Percentiles rank a stretch among this genome's conserved stretches.
Evolutionary conservation across 2,329 filamentous ascomycete genomes (phyloP).

Genomic region (Claviceps maximensis): DNA sequence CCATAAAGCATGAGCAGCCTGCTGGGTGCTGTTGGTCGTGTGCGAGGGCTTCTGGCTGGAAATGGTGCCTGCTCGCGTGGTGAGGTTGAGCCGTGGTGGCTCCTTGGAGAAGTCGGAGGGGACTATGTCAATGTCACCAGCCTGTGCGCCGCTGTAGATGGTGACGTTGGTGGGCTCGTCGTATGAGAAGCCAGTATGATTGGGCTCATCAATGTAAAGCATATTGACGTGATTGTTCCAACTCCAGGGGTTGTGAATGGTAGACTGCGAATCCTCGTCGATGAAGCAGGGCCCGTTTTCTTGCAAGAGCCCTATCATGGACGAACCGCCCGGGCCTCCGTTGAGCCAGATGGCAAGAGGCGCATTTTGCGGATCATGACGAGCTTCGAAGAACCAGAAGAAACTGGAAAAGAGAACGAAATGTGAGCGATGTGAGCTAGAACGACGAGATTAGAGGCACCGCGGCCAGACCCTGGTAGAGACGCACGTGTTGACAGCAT

Average conservation of each 20-base stretch:
- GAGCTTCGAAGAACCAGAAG: constrained; percentile 38
- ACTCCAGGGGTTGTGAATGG: constrained; percentile 44
- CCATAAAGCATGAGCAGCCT: constrained; percentile 46
- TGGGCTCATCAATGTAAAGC: constrained; percentile 48
- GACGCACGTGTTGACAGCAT: constrained; percentile 33
- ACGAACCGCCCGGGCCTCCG: constrained; percentile 49
- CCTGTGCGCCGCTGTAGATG: constrained; percentile 35
- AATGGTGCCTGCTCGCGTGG: constrained; percentile 21
- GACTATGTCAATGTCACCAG: constrained; percentile 29
- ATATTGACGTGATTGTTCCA: constrained; percentile 44
- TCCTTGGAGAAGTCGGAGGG: constrained; percentile 23
- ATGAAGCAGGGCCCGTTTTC: constrained; percentile 43
- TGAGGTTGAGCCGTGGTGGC: constrained; percentile 23
- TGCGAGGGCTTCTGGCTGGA: constrained; percentile 17
- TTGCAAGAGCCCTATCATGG: constrained; percentile 49
- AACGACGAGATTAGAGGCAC: not conserved
- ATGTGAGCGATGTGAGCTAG: not conserved
- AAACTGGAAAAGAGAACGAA: constrained; percentile 13
- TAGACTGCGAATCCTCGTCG: constrained; percentile 35
- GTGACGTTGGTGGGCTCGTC: constrained; percentile 53
- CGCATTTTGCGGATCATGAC: constrained; percentile 24
- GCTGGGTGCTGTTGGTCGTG: constrained; percentile 35
- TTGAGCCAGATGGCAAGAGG: constrained; percentile 51
- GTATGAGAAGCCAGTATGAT: constrained; percentile 55
- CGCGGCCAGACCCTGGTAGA: not conserved